phyloP scores from a whole-genome alignment of 129 eudicot genomes.

The Sambucus nigra region DNA sequence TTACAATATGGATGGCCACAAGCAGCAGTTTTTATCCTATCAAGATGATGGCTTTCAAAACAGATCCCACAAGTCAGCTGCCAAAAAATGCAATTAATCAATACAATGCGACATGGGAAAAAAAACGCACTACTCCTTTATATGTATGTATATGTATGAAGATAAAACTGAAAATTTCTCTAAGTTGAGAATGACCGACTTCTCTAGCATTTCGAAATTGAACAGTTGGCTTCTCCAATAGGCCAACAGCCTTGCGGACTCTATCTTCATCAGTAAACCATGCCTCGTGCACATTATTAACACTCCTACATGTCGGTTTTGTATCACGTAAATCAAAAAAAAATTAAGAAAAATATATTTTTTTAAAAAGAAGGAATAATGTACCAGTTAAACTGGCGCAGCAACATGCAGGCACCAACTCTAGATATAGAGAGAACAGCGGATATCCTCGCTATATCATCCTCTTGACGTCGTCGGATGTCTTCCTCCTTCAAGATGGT shows the following conservation, averaged over 20 bases:
- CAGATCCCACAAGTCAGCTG: constrained; percentile 89
- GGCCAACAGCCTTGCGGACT: constrained; percentile 76
- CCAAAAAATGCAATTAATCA: constrained; percentile 9
- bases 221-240: constrained; percentile 38
- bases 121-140: not conserved
- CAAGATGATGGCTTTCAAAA: constrained; percentile 50
- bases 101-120: not conserved
- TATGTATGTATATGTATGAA: not conserved
- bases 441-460: constrained; percentile 53
- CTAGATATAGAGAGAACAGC: constrained; percentile 68
- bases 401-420: constrained; percentile 61
- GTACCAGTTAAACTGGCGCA: constrained; percentile 79
- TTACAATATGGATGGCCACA: constrained; percentile 86
- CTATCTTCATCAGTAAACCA: constrained; percentile 95
- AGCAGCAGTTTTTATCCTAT: constrained; percentile 38
- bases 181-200: constrained; percentile 26
- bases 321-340: not conserved
- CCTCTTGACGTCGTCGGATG: constrained; percentile 70
- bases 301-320: constrained; percentile 43
- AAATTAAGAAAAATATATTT: not conserved
- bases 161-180: not conserved
- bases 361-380: too few relatives aligned
- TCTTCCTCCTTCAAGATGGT: constrained; percentile 73
- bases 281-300: constrained; percentile 69
- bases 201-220: constrained; percentile 35